phyloP scores from a whole-genome alignment of 2,329 filamentous ascomycete genomes.

The Exophiala dermatitidis region DNA sequence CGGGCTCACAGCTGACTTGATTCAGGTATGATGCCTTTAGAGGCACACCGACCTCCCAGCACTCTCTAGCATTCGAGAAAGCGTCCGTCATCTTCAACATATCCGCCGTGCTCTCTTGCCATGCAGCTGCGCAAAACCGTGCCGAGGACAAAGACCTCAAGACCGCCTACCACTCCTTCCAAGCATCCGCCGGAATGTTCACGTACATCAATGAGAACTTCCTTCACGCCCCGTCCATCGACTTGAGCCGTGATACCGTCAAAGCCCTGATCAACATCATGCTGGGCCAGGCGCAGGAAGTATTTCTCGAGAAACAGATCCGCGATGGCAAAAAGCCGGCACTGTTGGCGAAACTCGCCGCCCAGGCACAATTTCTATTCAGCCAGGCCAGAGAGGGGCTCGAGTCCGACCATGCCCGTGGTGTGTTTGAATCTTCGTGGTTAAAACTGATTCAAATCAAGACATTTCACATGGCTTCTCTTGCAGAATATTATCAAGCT shows the following conservation, averaged over 20 bases:
- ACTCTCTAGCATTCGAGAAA: conserved; percentile 95
- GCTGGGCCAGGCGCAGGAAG: conserved; percentile 92
- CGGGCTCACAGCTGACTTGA: not conserved
- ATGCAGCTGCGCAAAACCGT: conserved; percentile 86
- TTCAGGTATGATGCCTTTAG: conserved; percentile 97
- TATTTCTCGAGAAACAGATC: conserved; percentile 94
- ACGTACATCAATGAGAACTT: conserved; percentile 99
- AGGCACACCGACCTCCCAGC: conserved; percentile 93
- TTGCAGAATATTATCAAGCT: conserved; percentile 91
- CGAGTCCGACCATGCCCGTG: conserved; percentile 85
- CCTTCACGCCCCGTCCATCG: conserved; percentile 90
- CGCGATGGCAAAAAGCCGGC: conserved; percentile 87
- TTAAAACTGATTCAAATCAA: conserved; percentile 65
- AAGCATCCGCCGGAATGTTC: conserved; percentile 98
- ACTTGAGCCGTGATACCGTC: conserved; percentile 89
- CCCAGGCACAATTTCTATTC: conserved; percentile 84
- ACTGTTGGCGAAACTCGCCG: conserved; percentile 83
- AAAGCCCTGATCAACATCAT: conserved; percentile 89
- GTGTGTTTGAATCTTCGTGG: conserved; percentile 93
- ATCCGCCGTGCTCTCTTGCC: conserved; percentile 88
- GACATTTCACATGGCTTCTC: conserved; percentile 69
- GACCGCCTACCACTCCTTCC: conserved; percentile 95
- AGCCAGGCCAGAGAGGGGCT: conserved; percentile 79
- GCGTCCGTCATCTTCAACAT: conserved; percentile 99
- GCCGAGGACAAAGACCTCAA: conserved; percentile 90